Percentiles rank a stretch among this genome's conserved stretches.
These are phyloP conservation scores for Trametes punicea DNA, from an alignment of 768 basidiomycete genomes.

Conservation along the genomic window DNA sequence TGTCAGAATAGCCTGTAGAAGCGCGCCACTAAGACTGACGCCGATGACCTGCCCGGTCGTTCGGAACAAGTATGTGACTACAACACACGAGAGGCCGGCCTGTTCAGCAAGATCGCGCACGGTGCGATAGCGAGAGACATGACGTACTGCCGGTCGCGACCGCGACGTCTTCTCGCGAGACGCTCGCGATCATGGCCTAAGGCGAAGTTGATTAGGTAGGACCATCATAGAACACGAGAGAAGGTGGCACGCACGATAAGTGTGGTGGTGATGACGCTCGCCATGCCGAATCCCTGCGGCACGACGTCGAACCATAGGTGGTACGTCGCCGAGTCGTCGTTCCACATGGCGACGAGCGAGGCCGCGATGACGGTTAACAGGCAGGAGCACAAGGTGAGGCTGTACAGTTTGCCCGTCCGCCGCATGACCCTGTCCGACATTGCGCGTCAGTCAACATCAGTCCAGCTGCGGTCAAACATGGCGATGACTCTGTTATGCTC, in stretches of 20 bases:
- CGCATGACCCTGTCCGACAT: constrained; percentile 67
- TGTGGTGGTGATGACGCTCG: constrained; percentile 81
- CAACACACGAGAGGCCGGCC: constrained; percentile 2
- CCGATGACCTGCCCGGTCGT: constrained; percentile 95
- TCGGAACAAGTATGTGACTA: constrained; percentile 91
- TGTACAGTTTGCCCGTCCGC: constrained; percentile 81
- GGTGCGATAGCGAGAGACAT: neutral
- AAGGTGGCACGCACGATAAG: constrained; percentile 57
- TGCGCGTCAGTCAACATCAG: constrained; percentile 6
- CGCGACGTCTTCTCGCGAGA: constrained; percentile 77
- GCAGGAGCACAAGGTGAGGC: constrained; percentile 66
- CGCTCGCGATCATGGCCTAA: constrained; percentile 85
- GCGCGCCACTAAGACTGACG: constrained; percentile 81
- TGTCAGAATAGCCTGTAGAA: constrained; percentile 78
- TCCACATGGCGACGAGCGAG: constrained; percentile 64
- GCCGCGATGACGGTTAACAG: constrained; percentile 57
- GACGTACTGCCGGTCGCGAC: constrained; percentile 86
- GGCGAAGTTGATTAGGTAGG: neutral
- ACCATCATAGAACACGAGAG: neutral
- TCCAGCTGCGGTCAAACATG: constrained; percentile 7
- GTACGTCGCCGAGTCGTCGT: constrained; percentile 50
- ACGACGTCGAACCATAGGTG: constrained; percentile 78
- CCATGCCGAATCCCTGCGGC: constrained; percentile 82
- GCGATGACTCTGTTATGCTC: neutral
- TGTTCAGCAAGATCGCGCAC: neutral